phyloP scores from a whole-genome alignment of 179 eudicot genomes.

The Silene vulgaris region DNA sequence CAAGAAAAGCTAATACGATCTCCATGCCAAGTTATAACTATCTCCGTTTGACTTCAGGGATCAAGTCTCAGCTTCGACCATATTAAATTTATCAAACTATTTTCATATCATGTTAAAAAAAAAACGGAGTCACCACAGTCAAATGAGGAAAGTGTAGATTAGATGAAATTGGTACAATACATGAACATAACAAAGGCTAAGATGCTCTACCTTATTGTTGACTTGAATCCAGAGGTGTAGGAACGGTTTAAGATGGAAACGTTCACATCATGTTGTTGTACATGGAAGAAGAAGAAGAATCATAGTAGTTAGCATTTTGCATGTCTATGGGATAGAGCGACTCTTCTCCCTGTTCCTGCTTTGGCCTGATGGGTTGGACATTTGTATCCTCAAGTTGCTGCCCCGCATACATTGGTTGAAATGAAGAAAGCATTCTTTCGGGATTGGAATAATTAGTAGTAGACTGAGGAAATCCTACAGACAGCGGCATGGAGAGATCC shows the following conservation, averaged over 20 bases:
- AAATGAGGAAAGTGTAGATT: too few relatives aligned
- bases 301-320: constrained; percentile 20
- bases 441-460: constrained; percentile 25
- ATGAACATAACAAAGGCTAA: not conserved
- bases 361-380: constrained; percentile 37
- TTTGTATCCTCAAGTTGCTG: constrained; percentile 36
- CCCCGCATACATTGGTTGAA: constrained; percentile 30
- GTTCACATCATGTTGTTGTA: constrained; percentile 21
- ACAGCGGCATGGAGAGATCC: constrained; percentile 35
- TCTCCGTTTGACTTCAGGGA: too few relatives aligned
- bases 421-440: constrained; percentile 22
- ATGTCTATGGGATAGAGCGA: constrained; percentile 22
- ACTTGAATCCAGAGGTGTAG: not conserved
- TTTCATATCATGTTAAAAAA: too few relatives aligned
- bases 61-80: too few relatives aligned
- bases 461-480: constrained; percentile 29
- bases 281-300: constrained; percentile 28
- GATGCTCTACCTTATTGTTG: constrained; percentile 22
- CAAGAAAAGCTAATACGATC: not conserved
- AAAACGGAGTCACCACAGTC: too few relatives aligned
- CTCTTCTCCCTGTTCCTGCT: constrained; percentile 46
- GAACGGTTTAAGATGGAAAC: constrained; percentile 26
- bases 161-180: too few relatives aligned
- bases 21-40: too few relatives aligned
- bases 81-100: too few relatives aligned